phyloP scores from a whole-genome alignment of 179 eudicot species.

The Beta lomatogona region DNA sequence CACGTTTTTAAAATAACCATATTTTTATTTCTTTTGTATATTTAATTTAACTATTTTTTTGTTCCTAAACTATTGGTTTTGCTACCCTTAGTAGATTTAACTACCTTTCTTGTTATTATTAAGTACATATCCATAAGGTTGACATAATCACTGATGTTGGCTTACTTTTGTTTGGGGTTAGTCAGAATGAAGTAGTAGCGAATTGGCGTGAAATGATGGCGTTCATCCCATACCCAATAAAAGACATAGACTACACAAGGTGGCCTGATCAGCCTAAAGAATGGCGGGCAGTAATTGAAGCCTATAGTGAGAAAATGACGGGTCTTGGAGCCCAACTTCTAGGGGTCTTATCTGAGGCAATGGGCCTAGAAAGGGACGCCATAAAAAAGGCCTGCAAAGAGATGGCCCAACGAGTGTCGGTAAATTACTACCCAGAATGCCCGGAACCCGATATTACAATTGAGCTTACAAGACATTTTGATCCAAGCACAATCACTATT shows the following conservation, averaged over 20 bases:
- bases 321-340: constrained; percentile 49
- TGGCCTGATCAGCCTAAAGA: constrained; percentile 72
- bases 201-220: constrained; percentile 73
- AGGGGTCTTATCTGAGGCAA: constrained; percentile 57
- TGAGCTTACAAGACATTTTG: constrained; percentile 73
- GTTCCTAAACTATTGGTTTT: too few species aligned
- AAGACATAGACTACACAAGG: constrained; percentile 58
- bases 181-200: constrained; percentile 59
- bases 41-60: too few species aligned
- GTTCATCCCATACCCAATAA: constrained; percentile 57
- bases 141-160: too few species aligned
- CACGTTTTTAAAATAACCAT: too few species aligned
- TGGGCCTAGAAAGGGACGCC: constrained; percentile 66
- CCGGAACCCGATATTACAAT: constrained; percentile 71
- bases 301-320: constrained; percentile 54
- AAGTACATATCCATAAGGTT: too few species aligned
- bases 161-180: too few species aligned
- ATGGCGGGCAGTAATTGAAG: constrained; percentile 51
- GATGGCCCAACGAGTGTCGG: constrained; percentile 60
- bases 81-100: too few species aligned
- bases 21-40: too few species aligned
- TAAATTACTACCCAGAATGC: constrained; percentile 68
- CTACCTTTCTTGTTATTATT: too few species aligned
- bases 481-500: constrained; percentile 71
- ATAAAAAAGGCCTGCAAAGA: constrained; percentile 54